Evolutionary conservation across 345 rosid genomes (phyloP), one percentile per base, ranked within the genome.

Genomic region (Stellera chamaejasme): DNA sequence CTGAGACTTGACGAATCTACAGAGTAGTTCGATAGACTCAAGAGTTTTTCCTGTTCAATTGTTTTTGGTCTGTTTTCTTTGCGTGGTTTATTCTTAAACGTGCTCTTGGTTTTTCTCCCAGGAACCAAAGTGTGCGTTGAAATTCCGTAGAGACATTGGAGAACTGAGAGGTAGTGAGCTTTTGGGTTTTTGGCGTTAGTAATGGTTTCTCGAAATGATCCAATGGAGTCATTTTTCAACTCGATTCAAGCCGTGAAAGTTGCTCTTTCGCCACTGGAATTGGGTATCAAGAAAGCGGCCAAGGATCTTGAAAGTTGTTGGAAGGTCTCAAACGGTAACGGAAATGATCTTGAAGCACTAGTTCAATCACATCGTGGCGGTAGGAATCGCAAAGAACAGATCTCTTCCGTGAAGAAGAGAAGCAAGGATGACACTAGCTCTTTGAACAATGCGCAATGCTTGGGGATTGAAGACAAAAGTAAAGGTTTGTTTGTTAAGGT

Each of bases 191-290:
- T 14, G 32, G 58, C 8, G 8, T 32, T 27, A 44, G 75, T 63
- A 46, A 84, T 84, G 92, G 75, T 75, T 78, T 74, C 82, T 64
- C 63, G 61, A 53, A 84, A 77, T 72, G 85, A 82, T 60, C 92
- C 82, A 4, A 52, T 82, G 39, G 88, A 82, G 54, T 77, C 82
- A 23, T 60, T 84, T 65, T 47, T 69, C 5, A 82, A 74, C 73
- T 79, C 88, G 75, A 64, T 84, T 74, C 83, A 81, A 60, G 76
- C 66, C 45, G 68, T 81, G 50, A 81, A 75, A 63, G 79, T 66
- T 45, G 81, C 72, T 1, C 25, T 82, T 54, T 69, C 65, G 48
- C 92, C 92, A 1, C 53, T 84, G 41, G 92, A 84, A 54, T 69
- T 63, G n/a, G 88, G 88, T 26, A 55, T 84, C 48, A 69, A 66